Conservation (phyloP, 805 yeast genomes). For the Lachancea thermotolerans region DNA sequence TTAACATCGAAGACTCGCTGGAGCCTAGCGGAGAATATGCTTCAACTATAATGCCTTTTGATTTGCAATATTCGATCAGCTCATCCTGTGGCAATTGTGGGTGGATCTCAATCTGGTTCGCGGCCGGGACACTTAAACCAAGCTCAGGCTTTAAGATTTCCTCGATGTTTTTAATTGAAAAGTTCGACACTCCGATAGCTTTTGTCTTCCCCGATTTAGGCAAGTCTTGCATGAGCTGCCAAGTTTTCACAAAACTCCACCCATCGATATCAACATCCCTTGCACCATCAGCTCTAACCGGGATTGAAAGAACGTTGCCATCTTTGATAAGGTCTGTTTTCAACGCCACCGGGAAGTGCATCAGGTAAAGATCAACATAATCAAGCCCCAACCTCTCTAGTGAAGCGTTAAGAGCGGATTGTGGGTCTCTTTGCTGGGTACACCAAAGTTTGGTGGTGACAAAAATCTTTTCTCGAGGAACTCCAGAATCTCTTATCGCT, state of each 20-base stretch:
- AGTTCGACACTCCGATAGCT: constrained; percentile 75
- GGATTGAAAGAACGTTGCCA: constrained; percentile 29
- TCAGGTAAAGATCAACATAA: constrained; percentile 69
- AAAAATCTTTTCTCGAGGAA: constrained; percentile 58
- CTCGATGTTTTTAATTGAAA: constrained; percentile 47
- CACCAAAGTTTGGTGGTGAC: constrained; percentile 68
- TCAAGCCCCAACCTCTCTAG: constrained; percentile 59
- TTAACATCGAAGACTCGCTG: constrained; percentile 44
- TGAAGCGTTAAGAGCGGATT: constrained; percentile 48
- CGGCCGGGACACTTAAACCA: constrained; percentile 54
- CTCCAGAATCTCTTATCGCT: constrained; percentile 49
- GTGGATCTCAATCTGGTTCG: constrained; percentile 72
- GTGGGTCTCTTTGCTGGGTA: constrained; percentile 43
- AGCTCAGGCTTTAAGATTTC: constrained; percentile 43
- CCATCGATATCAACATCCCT: constrained; percentile 32
- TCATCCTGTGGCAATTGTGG: constrained; percentile 63
- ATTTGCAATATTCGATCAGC: constrained; percentile 45
- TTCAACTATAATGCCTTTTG: constrained; percentile 50
- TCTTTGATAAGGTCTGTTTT: constrained; percentile 36
- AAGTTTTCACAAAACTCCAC: constrained; percentile 49
- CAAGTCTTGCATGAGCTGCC: constrained; percentile 56
- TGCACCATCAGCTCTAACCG: constrained; percentile 34
- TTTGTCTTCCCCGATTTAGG: constrained; percentile 45
- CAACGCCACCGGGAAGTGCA: constrained; percentile 76
- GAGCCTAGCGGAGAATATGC: constrained; percentile 80